Conservation (phyloP, 1,284 basidiomycete species). For the Pseudozyma hubeiensis region DNA sequence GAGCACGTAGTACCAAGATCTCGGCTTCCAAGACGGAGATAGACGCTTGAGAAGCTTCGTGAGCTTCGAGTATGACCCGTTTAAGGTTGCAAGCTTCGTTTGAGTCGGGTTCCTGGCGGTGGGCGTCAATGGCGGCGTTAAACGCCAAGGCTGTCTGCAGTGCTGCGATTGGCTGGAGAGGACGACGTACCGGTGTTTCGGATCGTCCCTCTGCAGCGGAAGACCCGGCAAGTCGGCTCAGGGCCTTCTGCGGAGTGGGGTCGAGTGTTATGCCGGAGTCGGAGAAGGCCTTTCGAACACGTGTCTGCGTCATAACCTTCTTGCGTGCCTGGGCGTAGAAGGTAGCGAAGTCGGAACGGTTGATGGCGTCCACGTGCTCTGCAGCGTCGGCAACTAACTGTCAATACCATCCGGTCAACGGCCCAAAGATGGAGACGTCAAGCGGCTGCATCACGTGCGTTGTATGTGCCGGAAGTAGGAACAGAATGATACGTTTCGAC, state of each 20-base stretch:
- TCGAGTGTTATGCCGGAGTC: conserved; percentile 3
- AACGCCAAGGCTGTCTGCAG: background rate
- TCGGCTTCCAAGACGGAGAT: conserved; percentile 2
- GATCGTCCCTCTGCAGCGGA: no score
- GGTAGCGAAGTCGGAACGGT: conserved; percentile 6
- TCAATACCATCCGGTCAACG: no score
- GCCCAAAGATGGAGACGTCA: conserved; percentile 13
- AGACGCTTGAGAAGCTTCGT: background rate
- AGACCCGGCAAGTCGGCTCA: conserved; percentile 1
- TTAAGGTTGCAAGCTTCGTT: no score
- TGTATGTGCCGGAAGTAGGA: conserved; percentile 7
- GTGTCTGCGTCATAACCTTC: background rate
- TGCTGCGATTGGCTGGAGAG: background rate
- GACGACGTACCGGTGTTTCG: no score
- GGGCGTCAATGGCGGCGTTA: conserved; percentile 1
- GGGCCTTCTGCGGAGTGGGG: conserved; percentile 7
- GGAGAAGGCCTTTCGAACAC: conserved; percentile 13
- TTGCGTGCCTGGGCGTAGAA: conserved; percentile 15
- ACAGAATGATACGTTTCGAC: conserved; percentile 8
- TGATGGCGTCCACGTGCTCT: no score
- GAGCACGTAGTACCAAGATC: background rate
- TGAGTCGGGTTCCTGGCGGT: background rate
- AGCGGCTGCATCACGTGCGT: conserved; percentile 22
- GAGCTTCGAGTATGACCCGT: conserved; percentile 5
- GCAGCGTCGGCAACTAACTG: no score